phyloP scores from a whole-genome alignment of 306 rosid genomes.

The Trifolium fragiferum region DNA sequence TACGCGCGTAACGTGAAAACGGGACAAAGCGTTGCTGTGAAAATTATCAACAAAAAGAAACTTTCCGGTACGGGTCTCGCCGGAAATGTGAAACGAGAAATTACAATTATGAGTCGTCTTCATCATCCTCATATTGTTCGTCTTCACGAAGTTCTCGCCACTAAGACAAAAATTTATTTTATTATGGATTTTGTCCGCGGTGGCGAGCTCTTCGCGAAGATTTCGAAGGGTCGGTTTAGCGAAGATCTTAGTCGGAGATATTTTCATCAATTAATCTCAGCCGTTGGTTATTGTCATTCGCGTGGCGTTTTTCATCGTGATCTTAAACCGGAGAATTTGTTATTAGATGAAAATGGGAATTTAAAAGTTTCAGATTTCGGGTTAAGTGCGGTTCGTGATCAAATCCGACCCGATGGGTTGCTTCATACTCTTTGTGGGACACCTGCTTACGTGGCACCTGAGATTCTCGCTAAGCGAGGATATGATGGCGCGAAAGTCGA shows the following conservation, averaged over 20 bases:
- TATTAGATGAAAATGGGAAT: slow-evolving; percentile 52
- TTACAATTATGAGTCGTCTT: slow-evolving; percentile 51
- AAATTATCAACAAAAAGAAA: slow-evolving; percentile 56
- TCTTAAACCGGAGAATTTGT: slow-evolving; percentile 55
- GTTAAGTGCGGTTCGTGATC: slow-evolving; percentile 51
- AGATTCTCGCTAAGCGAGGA: slow-evolving; percentile 49
- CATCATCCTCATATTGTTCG: slow-evolving; percentile 53
- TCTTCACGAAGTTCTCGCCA: slow-evolving; percentile 54
- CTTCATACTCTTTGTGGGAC: slow-evolving; percentile 60
- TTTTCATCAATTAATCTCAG: slow-evolving; percentile 54
- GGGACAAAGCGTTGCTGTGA: slow-evolving; percentile 57
- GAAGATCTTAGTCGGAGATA: slow-evolving; percentile 53
- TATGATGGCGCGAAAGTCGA: slow-evolving; percentile 55
- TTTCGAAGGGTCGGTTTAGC: slow-evolving; percentile 46
- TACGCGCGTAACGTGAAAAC: slow-evolving; percentile 47
- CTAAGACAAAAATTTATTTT: slow-evolving; percentile 49
- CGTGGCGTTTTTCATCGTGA: slow-evolving; percentile 58
- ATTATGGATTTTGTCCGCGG: slow-evolving; percentile 52
- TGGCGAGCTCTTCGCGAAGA: slow-evolving; percentile 50
- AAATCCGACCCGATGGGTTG: slow-evolving; percentile 53
- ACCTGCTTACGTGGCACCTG: slow-evolving; percentile 63
- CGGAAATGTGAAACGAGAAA: slow-evolving; percentile 53
- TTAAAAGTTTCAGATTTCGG: slow-evolving; percentile 57
- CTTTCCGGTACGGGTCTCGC: slow-evolving; percentile 37
- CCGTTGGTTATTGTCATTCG: slow-evolving; percentile 52